These are phyloP conservation scores for Suillus occidentalis DNA, from an alignment of 768 basidiomycete species.

Conservation along the genomic window DNA sequence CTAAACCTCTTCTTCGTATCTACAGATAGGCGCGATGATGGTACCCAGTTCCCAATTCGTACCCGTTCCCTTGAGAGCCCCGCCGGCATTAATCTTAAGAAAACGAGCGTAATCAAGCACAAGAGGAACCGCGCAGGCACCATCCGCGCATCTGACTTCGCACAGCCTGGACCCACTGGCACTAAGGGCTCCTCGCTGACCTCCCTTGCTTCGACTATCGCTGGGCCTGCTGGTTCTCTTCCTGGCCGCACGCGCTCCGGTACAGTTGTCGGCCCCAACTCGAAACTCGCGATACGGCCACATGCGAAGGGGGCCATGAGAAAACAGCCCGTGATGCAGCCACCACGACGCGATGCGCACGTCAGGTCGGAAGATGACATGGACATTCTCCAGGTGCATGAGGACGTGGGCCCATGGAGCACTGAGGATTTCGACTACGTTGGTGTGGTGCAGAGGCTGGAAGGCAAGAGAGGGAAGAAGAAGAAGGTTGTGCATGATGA, in stretches of 20 bases:
- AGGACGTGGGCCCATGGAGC: constrained; percentile 11
- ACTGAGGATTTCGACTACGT: constrained; percentile 23
- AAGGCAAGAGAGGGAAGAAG: neutral
- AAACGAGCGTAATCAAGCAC: constrained; percentile 18
- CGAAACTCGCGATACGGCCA: constrained; percentile 19
- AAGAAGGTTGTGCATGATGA: neutral
- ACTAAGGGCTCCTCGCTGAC: constrained; percentile 10
- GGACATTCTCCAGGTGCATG: constrained; percentile 18
- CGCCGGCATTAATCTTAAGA: constrained; percentile 1
- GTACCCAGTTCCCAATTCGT: constrained; percentile 11
- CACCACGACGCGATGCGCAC: neutral
- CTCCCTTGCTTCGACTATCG: neutral
- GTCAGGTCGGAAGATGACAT: constrained; percentile 25
- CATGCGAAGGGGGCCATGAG: neutral
- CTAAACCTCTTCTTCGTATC: neutral
- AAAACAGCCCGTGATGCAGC: neutral
- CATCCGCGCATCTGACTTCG: constrained; percentile 50
- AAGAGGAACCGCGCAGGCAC: constrained; percentile 48
- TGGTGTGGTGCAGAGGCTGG: constrained; percentile 10
- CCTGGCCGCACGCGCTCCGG: constrained; percentile 47
- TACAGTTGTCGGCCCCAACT: constrained; percentile 40
- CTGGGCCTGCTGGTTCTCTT: constrained; percentile 2
- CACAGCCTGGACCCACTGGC: constrained; percentile 15
- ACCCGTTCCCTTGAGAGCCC: constrained; percentile 25
- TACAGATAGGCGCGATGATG: constrained; percentile 12